Conservation (phyloP, 169 alveolate genomes). For the Plasmodium cynomolgi region DNA sequence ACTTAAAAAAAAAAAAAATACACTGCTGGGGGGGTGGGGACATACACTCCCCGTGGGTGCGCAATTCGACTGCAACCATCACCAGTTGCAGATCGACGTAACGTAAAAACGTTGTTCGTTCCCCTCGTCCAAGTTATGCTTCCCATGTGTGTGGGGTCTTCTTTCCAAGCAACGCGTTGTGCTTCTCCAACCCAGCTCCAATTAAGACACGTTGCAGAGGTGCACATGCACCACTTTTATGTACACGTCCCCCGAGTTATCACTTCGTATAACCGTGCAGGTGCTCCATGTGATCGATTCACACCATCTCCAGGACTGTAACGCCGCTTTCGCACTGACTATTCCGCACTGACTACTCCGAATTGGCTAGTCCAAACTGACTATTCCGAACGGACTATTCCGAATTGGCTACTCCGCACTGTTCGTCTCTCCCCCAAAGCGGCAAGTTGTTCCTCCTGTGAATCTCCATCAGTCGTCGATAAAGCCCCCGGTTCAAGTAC, state of each 20-base stretch:
- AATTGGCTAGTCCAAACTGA: background rate
- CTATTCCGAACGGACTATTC: too few species aligned
- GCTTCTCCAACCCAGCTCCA: background rate
- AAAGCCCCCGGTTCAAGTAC: conserved; percentile 7
- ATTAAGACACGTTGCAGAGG: background rate
- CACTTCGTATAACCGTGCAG: background rate
- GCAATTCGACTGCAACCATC: background rate
- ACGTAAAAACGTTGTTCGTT: background rate
- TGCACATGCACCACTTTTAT: background rate
- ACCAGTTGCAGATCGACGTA: background rate
- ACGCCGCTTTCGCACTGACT: background rate
- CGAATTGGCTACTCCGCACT: background rate
- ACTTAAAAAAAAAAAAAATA: background rate
- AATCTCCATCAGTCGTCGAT: conserved; percentile 1
- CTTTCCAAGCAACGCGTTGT: background rate
- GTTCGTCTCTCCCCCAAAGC: background rate
- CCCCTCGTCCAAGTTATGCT: background rate
- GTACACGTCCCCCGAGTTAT: background rate
- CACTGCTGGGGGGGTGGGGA: background rate
- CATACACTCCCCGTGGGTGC: background rate
- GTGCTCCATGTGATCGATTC: background rate
- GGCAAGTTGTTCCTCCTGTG: conserved; percentile 7
- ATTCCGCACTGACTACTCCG: background rate
- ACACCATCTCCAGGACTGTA: background rate
- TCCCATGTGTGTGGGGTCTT: background rate